Conservation (phyloP, 768 basidiomycete genomes). For the Lepiota venenata region DNA sequence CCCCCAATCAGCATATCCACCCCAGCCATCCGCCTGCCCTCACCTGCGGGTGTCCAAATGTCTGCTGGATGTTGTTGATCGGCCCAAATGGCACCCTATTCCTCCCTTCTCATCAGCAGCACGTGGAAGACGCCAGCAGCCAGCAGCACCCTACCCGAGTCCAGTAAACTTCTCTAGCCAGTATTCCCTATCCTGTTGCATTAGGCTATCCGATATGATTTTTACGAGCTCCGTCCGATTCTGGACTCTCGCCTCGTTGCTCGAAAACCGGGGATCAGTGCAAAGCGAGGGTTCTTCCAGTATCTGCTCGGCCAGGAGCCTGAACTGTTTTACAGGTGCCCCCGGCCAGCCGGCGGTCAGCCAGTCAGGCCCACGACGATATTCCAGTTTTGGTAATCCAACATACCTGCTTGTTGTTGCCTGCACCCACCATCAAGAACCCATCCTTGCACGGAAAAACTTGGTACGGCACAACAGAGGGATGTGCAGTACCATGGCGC, state of each 20-base stretch:
- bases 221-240: constrained; percentile 69
- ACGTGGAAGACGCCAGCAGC: background rate
- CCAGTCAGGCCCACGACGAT: constrained; percentile 4
- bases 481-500: constrained; percentile 90
- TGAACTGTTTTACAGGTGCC: constrained; percentile 54
- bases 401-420: constrained; percentile 79
- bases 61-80: constrained; percentile 88
- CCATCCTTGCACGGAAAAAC: constrained; percentile 86
- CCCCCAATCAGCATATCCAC: constrained; percentile 11
- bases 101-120: constrained; percentile 10
- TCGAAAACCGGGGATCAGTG: constrained; percentile 60
- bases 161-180: constrained; percentile 80
- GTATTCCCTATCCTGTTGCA: constrained; percentile 53
- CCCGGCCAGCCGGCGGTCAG: too few relatives aligned
- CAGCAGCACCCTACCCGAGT: constrained; percentile 55
- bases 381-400: background rate
- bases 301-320: constrained; percentile 58
- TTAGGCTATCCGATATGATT: constrained; percentile 62
- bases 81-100: constrained; percentile 80
- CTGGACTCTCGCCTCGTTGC: constrained; percentile 71
- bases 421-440: constrained; percentile 91
- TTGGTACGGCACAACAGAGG: constrained; percentile 92
- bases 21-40: constrained; percentile 8
- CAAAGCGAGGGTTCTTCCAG: constrained; percentile 59
- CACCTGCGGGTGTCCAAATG: constrained; percentile 83